Evolutionary conservation across 352 stramenopile species (phyloP), one percentile per base, ranked within the genome.

Genomic region (Phytophthora niederhauseri): DNA sequence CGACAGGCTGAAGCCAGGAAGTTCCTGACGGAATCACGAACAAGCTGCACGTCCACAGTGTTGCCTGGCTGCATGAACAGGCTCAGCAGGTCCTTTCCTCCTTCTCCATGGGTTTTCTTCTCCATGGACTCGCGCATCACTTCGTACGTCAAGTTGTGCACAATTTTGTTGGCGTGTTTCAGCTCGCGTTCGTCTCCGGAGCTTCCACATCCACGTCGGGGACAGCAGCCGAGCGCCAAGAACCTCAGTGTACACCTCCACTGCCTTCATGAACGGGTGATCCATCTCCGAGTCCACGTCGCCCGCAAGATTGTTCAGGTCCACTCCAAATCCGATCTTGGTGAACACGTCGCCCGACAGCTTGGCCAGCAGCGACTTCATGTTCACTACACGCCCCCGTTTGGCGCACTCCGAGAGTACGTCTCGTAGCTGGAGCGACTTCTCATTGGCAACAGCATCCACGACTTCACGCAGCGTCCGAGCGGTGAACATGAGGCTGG

Each of bases 271-370:
- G 19, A 65, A 55, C 0, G 64, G 30, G 8, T 56, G 53, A 4
- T 73, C 58, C 30, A 26, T 70, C 4, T 48, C 24, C n/a, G 68
- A 78, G 9, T 72, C 46, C 6, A 59, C 58, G 9, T 73, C 61
- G 17, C 89, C 79, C 8, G 58, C 55, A 3, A 92, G 63, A 7
- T 72, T 61, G 7, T 80, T 53, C 11, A 93, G 65, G 12, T 92
- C 74, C n/a, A 90, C 72, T 20, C 84, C 85, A 58, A 95, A 94
- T 6, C 78, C 82, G 43, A 94, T 87, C 36, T 85, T 78, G 12
- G 74, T 80, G 66, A 95, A 92, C 6, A 87, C 73, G 36, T 95
- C 85, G 52, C 84, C 82, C 7, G 85, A 89, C 56, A 90, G 82
- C 14, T 83, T 70, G 38, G 68, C 48, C 17, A 91, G 28, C 14